phyloP scores from a whole-genome alignment of 164 flowering plant genomes.

The Dillenia suffruticosa region DNA sequence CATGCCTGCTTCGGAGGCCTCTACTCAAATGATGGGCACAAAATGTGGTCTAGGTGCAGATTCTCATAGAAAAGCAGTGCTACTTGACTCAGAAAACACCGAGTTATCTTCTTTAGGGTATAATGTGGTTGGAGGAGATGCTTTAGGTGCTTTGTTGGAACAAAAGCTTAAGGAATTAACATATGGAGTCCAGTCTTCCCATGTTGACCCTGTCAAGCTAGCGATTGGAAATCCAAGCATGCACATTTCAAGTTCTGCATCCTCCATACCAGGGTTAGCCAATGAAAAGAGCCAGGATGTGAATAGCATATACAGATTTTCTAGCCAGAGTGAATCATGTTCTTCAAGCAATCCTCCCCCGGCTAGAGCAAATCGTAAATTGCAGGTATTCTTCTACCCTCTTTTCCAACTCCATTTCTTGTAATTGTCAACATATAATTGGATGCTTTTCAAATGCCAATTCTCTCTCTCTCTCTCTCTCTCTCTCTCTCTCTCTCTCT shows the following conservation, averaged over 20 bases:
- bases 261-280: slow-evolving; percentile 17
- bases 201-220: slow-evolving; percentile 15
- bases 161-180: slow-evolving; percentile 75
- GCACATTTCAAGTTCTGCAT: slow-evolving; percentile 14
- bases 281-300: slow-evolving; percentile 17
- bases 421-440: too few relatives aligned
- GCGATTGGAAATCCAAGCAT: slow-evolving; percentile 5
- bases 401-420: neutral
- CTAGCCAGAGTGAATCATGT: slow-evolving; percentile 16
- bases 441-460: too few relatives aligned
- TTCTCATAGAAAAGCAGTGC: slow-evolving; percentile 25
- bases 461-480: too few relatives aligned
- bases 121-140: slow-evolving; percentile 64
- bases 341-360: slow-evolving; percentile 25
- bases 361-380: slow-evolving; percentile 21
- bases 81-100: slow-evolving; percentile 24
- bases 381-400: slow-evolving; percentile 35
- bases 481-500: too few relatives aligned
- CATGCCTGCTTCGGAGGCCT: slow-evolving; percentile 30
- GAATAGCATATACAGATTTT: slow-evolving; percentile 12
- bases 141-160: slow-evolving; percentile 78
- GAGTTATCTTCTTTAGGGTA: slow-evolving; percentile 37
- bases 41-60: slow-evolving; percentile 18
- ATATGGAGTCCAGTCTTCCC: slow-evolving; percentile 35
- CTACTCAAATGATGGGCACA: slow-evolving; percentile 23